A percentile compares a stretch with the other conserved stretches of the same genome.
These are phyloP conservation scores for Periconia macrospinosa DNA, from an alignment of 2,329 filamentous ascomycete species.

Conservation along the genomic window DNA sequence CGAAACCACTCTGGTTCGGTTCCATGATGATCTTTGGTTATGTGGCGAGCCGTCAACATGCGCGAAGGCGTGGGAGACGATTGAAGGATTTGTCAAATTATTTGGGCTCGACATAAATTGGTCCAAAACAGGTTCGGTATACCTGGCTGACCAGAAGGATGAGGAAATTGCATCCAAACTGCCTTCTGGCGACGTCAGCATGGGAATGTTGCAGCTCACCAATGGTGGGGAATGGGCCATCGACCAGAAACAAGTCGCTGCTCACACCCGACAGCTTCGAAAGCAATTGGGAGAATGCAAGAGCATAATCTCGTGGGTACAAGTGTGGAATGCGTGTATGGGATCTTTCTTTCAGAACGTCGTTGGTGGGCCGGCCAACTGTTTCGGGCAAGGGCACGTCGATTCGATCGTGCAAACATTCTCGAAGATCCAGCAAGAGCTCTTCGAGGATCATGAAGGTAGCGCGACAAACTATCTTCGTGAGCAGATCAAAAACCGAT, in stretches of 20 bases:
- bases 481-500: slow-evolving; percentile 53
- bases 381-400: slow-evolving; percentile 52
- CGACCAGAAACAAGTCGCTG: slow-evolving; percentile 14
- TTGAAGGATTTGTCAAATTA: slow-evolving; percentile 43
- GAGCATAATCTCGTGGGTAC: slow-evolving; percentile 16
- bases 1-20: too few relatives aligned
- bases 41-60: slow-evolving; percentile 41
- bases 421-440: slow-evolving; percentile 47
- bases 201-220: slow-evolving; percentile 16
- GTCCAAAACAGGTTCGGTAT: too few relatives aligned
- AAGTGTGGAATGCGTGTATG: slow-evolving; percentile 54
- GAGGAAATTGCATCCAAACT: too few relatives aligned
- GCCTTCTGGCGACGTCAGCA: slow-evolving; percentile 10
- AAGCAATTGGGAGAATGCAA: slow-evolving; percentile 13
- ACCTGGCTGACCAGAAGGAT: too few relatives aligned
- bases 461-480: slow-evolving; percentile 39
- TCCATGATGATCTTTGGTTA: slow-evolving; percentile 46
- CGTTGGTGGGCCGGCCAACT: slow-evolving; percentile 53
- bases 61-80: slow-evolving; percentile 45
- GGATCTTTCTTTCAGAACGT: slow-evolving; percentile 53
- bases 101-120: too few relatives aligned
- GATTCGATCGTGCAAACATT: slow-evolving; percentile 53
- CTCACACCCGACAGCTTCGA: slow-evolving; percentile 12
- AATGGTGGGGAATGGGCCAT: slow-evolving; percentile 12
- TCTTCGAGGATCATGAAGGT: slow-evolving; percentile 38